phyloP scores from a whole-genome alignment of 2,329 filamentous ascomycete genomes.

The Fusarium oligoseptatum region DNA sequence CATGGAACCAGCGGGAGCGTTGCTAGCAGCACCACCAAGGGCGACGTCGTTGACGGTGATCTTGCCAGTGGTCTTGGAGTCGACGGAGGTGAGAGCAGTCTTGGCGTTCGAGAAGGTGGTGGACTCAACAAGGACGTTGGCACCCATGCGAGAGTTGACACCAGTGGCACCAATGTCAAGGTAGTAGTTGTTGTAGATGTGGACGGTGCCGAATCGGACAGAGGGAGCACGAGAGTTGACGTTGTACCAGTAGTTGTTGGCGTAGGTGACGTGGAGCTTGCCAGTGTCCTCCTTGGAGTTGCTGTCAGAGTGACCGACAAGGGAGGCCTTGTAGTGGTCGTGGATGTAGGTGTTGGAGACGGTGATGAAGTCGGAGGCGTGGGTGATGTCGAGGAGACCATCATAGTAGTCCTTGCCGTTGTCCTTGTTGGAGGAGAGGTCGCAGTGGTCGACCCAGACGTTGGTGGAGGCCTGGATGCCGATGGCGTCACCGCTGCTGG shows the following conservation, averaged over 20 bases:
- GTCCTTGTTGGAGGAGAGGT: constrained; percentile 70
- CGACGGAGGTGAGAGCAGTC: constrained; percentile 53
- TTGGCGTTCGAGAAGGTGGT: constrained; percentile 61
- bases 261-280: constrained; percentile 73
- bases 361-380: constrained; percentile 73
- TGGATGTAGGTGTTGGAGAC: constrained; percentile 52
- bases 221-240: constrained; percentile 74
- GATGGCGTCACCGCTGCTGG: constrained; percentile 70
- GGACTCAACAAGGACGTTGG: constrained; percentile 71
- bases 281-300: constrained; percentile 71
- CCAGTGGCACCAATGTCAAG: constrained; percentile 57
- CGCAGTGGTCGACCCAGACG: constrained; percentile 77
- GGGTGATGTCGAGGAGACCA: constrained; percentile 73
- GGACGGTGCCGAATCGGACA: constrained; percentile 75
- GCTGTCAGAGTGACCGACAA: constrained; percentile 71
- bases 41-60: constrained; percentile 57
- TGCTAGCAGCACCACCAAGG: constrained; percentile 54
- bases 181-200: constrained; percentile 69
- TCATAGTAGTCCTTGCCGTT: constrained; percentile 79
- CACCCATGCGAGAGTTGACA: constrained; percentile 69
- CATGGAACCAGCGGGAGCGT: constrained; percentile 64
- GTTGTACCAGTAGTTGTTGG: constrained; percentile 76
- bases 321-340: constrained; percentile 68
- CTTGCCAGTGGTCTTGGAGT: constrained; percentile 58
- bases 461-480: constrained; percentile 69